Percentiles rank a stretch among this genome's conserved stretches.
Evolutionary conservation across 2,329 filamentous ascomycete genomes (phyloP).

Genomic region (Volutella citrinella): DNA sequence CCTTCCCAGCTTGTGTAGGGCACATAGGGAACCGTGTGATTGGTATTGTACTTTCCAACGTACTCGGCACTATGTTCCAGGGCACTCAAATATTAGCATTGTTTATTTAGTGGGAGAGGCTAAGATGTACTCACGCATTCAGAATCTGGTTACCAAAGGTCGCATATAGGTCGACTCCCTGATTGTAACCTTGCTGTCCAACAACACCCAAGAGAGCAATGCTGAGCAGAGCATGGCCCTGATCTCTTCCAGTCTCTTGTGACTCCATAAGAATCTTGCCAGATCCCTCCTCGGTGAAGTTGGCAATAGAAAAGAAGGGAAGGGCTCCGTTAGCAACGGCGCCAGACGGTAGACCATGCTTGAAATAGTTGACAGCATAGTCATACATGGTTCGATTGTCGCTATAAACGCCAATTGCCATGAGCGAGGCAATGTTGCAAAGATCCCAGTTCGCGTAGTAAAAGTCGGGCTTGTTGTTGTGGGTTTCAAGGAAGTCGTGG

Average conservation of each 20-base stretch:
- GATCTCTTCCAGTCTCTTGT: conserved; percentile 31
- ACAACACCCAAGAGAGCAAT: conserved; percentile 37
- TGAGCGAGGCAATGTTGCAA: conserved; percentile 38
- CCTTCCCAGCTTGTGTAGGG: conserved; percentile 34
- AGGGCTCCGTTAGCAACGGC: conserved; percentile 25
- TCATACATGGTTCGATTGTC: conserved; percentile 41
- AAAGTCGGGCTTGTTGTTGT: conserved; percentile 7
- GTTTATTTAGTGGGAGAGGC: no score
- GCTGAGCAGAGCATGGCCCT: conserved; percentile 41
- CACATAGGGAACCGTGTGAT: conserved; percentile 40
- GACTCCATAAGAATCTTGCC: conserved; percentile 23
- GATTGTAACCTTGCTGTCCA: conserved; percentile 40
- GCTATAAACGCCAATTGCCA: conserved; percentile 39
- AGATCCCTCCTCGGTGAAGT: conserved; percentile 25
- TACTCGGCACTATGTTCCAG: conserved; percentile 31
- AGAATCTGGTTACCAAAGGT: conserved; percentile 6
- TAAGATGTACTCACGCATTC: conserved; percentile 5
- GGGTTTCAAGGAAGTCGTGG: conserved; percentile 3
- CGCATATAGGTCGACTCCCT: conserved; percentile 39
- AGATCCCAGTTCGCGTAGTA: conserved; percentile 24
- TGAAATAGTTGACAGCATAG: conserved; percentile 38
- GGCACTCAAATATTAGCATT: background rate
- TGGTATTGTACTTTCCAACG: conserved; percentile 39
- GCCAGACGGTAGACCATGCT: conserved; percentile 36
- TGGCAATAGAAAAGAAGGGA: conserved; percentile 25